Evolutionary conservation across 805 yeast genomes (phyloP).

Genomic region (Wickerhamomyces chaumierensis): DNA sequence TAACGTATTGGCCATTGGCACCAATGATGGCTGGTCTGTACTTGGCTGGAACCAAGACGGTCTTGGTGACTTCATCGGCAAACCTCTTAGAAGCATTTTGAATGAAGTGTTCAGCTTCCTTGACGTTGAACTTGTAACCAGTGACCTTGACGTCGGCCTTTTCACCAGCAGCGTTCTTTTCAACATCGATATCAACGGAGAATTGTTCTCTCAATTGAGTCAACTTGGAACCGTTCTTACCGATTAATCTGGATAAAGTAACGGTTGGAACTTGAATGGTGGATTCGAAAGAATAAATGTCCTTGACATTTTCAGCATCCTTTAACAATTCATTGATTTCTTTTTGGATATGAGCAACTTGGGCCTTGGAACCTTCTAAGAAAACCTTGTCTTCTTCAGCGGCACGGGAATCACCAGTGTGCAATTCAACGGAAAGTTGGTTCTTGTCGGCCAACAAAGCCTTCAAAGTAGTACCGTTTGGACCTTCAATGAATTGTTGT

Average conservation of each 20-base stretch:
- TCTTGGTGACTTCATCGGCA: conserved; percentile 68
- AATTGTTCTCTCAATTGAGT: conserved; percentile 58
- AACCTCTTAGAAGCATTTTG: conserved; percentile 52
- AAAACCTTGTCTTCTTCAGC: conserved; percentile 38
- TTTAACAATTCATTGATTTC: conserved; percentile 44
- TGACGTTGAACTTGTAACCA: conserved; percentile 74
- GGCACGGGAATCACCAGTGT: conserved; percentile 24
- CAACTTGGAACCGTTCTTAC: conserved; percentile 75
- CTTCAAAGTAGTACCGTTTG: conserved; percentile 46
- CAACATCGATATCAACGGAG: conserved; percentile 68
- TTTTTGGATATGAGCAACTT: conserved; percentile 41
- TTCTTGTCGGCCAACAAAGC: conserved; percentile 22
- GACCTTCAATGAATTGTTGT: conserved; percentile 53
- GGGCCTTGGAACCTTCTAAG: conserved; percentile 59
- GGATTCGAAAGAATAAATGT: conserved; percentile 30
- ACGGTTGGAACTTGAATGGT: conserved; percentile 51
- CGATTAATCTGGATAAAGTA: conserved; percentile 72
- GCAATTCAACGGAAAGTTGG: conserved; percentile 33
- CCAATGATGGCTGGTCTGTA: conserved; percentile 82
- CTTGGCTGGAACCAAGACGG: conserved; percentile 60
- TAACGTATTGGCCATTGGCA: conserved; percentile 66
- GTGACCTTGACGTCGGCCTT: conserved; percentile 44
- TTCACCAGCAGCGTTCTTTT: conserved; percentile 35
- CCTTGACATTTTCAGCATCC: conserved; percentile 41
- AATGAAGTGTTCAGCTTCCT: conserved; percentile 55